Evolutionary conservation across 2,329 filamentous ascomycete species (phyloP).

Genomic region (Hymenoscyphus albidus): DNA sequence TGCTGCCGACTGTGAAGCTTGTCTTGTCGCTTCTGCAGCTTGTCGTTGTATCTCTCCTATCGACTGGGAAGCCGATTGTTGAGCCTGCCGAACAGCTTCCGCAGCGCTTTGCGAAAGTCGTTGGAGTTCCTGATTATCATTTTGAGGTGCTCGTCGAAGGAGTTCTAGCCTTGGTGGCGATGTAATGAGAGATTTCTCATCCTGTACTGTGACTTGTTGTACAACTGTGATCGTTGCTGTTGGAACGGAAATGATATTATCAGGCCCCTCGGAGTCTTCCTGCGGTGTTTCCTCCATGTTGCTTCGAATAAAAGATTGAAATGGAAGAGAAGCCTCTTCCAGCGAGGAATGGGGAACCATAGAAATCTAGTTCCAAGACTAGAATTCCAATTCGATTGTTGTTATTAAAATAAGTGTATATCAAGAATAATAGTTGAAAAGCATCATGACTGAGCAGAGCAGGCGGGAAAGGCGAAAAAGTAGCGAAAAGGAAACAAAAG

Average conservation of each 20-base stretch:
- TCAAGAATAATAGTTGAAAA: constrained; percentile 7
- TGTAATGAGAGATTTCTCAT: constrained; percentile 25
- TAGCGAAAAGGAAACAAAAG: constrained; percentile 10
- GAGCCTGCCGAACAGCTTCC: constrained; percentile 25
- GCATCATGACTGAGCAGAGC: constrained; percentile 28
- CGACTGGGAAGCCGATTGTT: neutral
- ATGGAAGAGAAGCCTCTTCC: constrained; percentile 22
- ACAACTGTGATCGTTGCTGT: constrained; percentile 15
- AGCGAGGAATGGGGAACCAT: constrained; percentile 26
- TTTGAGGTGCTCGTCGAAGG: constrained; percentile 23
- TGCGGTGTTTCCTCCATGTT: constrained; percentile 19
- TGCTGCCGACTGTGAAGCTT: constrained; percentile 26
- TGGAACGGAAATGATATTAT: neutral
- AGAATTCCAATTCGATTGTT: neutral
- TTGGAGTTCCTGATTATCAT: constrained; percentile 15
- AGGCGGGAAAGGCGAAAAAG: constrained; percentile 9
- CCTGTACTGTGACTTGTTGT: constrained; percentile 16
- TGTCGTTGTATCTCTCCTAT: constrained; percentile 10
- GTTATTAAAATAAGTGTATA: neutral
- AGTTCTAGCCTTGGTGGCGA: constrained; percentile 23
- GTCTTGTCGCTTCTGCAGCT: constrained; percentile 3
- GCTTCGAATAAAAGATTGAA: constrained; percentile 19
- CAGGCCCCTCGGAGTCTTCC: neutral
- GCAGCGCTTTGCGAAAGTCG: constrained; percentile 27
- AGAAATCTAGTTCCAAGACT: neutral